phyloP scores from a whole-genome alignment of 75 land plant genomes.

The Larix kaempferi region DNA sequence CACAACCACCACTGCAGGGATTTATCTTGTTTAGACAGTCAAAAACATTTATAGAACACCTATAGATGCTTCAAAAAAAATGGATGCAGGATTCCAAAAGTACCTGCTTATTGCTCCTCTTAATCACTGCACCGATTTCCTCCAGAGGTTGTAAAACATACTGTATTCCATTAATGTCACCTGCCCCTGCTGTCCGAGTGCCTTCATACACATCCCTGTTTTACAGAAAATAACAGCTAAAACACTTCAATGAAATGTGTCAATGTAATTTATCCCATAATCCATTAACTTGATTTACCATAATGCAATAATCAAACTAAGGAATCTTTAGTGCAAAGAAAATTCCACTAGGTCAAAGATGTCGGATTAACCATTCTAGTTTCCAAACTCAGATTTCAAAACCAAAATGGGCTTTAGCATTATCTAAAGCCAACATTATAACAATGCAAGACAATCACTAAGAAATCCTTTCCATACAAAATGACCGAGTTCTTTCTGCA shows the following conservation, averaged over 20 bases:
- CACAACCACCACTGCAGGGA: neutral
- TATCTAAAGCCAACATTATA: neutral
- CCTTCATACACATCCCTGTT: slow-evolving; percentile 95
- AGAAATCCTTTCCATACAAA: neutral
- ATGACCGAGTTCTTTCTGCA: neutral
- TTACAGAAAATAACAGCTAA: neutral
- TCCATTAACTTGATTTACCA: neutral
- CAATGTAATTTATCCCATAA: neutral
- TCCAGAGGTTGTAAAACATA: slow-evolving; percentile 75
- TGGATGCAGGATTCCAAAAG: neutral
- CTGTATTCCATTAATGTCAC: slow-evolving; percentile 69
- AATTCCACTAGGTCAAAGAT: neutral
- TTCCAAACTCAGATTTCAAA: neutral
- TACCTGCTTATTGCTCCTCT: slow-evolving; percentile 79
- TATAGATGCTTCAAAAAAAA: neutral
- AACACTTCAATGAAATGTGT: neutral
- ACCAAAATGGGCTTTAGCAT: neutral
- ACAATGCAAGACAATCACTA: neutral
- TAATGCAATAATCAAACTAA: neutral
- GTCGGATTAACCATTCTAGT: neutral
- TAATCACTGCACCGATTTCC: slow-evolving; percentile 68
- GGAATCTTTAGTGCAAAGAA: neutral
- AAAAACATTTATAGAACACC: slow-evolving; percentile 1
- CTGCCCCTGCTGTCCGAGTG: slow-evolving; percentile 59
- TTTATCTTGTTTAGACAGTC: neutral